phyloP scores from a whole-genome alignment of 2,329 filamentous ascomycete species.

The Metarhizium guizhouense region DNA sequence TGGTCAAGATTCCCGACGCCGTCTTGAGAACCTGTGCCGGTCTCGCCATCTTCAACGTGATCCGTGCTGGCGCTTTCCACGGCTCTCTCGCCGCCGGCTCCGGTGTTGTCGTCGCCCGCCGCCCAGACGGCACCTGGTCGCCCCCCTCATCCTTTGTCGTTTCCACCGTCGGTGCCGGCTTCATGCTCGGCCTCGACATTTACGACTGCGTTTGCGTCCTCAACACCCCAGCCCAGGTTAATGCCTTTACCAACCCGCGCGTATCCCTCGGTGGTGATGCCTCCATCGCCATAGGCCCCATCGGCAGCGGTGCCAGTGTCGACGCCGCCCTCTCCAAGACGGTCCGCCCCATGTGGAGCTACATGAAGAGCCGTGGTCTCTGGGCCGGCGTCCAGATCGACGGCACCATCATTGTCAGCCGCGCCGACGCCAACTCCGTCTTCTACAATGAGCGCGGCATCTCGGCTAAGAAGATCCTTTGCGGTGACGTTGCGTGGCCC shows the following conservation, averaged over 20 bases:
- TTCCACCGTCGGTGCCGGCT: slow-evolving; percentile 61
- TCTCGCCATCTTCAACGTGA: slow-evolving; percentile 55
- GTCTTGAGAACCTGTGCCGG: slow-evolving; percentile 48
- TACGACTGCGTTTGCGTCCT: slow-evolving; percentile 72
- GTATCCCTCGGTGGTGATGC: slow-evolving; percentile 62
- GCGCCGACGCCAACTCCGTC: slow-evolving; percentile 67
- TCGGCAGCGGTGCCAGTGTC: slow-evolving; percentile 55
- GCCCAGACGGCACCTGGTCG: slow-evolving; percentile 55
- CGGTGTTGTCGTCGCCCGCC: slow-evolving; percentile 49
- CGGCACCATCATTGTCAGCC: slow-evolving; percentile 67
- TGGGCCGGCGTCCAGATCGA: slow-evolving; percentile 76
- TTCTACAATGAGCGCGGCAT: slow-evolving; percentile 59
- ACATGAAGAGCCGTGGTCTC: slow-evolving; percentile 71
- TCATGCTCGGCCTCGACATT: slow-evolving; percentile 64
- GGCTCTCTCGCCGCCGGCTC: slow-evolving; percentile 51
- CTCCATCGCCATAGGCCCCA: slow-evolving; percentile 51
- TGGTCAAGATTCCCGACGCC: slow-evolving; percentile 28
- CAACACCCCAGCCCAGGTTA: slow-evolving; percentile 57
- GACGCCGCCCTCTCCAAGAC: slow-evolving; percentile 23
- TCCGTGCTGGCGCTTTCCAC: slow-evolving; percentile 48
- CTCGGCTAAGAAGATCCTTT: slow-evolving; percentile 25
- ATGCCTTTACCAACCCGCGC: slow-evolving; percentile 58
- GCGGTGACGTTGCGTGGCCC: slow-evolving; percentile 30
- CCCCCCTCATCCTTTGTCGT: slow-evolving; percentile 64
- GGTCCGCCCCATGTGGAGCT: slow-evolving; percentile 62